Evolutionary conservation across 164 flowering plant genomes (phyloP).

Genomic region (Annona squamosa): DNA sequence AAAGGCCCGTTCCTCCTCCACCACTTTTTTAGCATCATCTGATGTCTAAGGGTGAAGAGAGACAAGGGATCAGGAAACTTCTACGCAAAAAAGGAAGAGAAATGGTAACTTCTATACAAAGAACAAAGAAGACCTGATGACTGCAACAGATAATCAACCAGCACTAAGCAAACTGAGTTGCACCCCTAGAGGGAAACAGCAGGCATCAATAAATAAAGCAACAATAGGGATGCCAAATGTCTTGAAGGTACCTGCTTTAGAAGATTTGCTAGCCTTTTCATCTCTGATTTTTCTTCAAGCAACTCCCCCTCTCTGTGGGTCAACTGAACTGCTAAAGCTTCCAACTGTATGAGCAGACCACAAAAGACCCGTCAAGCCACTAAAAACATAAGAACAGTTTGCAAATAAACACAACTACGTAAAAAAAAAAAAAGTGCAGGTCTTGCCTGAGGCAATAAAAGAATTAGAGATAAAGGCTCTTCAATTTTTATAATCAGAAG

Average conservation of each 20-base stretch:
- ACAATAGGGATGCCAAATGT: neutral
- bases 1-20: conserved; percentile 90
- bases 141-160: neutral
- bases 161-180: no score
- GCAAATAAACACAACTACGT: neutral
- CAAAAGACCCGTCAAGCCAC: neutral
- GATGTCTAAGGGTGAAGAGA: conserved; percentile 56
- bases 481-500: neutral
- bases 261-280: conserved; percentile 83
- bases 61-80: conserved; percentile 1
- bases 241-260: conserved; percentile 54
- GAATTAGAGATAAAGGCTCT: no score
- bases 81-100: neutral
- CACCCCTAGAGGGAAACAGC: no score
- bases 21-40: conserved; percentile 81
- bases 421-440: neutral
- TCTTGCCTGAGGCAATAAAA: neutral
- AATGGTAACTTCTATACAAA: neutral
- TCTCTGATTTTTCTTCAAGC: conserved; percentile 86
- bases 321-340: conserved; percentile 89
- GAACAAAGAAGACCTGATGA: neutral
- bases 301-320: conserved; percentile 96
- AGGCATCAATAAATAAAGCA: neutral
- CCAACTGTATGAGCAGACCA: conserved; percentile 49
- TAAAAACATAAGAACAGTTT: neutral